A percentile compares a stretch with the other conserved stretches of the same genome.
These are phyloP conservation scores for Podila clonocystis DNA, from an alignment of 192 early-diverging fungal species.

Conservation along the genomic window DNA sequence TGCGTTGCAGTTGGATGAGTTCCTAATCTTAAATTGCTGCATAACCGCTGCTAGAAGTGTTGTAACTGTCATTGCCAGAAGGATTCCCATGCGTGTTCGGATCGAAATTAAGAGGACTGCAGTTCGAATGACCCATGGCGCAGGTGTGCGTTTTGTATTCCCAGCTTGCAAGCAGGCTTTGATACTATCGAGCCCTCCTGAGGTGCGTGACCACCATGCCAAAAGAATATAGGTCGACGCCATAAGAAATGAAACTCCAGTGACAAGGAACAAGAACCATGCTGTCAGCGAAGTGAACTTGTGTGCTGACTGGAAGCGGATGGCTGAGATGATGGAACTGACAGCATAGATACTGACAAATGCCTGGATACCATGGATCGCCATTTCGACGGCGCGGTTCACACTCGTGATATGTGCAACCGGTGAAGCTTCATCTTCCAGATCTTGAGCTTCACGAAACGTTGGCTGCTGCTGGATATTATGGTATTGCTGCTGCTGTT, in stretches of 20 bases:
- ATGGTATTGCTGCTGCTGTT: background rate
- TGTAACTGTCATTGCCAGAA: background rate
- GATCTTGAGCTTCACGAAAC: background rate
- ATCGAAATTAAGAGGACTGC: constrained; percentile 1
- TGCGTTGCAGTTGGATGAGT: background rate
- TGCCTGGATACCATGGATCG: constrained; percentile 8
- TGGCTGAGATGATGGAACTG: constrained; percentile 6
- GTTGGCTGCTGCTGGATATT: background rate
- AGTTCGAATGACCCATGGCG: background rate
- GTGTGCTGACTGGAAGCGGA: constrained; percentile 5
- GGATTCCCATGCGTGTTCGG: constrained; percentile 12
- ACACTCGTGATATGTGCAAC: background rate
- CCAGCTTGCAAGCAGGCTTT: background rate
- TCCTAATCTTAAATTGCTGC: constrained; percentile 20
- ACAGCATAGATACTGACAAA: constrained; percentile 29
- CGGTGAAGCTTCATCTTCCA: background rate
- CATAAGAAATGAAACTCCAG: constrained; percentile 9
- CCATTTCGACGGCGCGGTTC: constrained; percentile 6
- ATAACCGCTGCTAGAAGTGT: background rate
- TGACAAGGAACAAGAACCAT: constrained; percentile 16
- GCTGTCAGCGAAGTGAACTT: constrained; percentile 7
- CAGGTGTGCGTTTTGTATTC: background rate
- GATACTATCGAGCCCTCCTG: constrained; percentile 1
- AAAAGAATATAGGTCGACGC: constrained; percentile 12
- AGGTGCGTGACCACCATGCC: constrained; percentile 23